Evolutionary conservation across 2,329 filamentous ascomycete genomes (phyloP).

Genomic region (Ambrosiella beaveri): DNA sequence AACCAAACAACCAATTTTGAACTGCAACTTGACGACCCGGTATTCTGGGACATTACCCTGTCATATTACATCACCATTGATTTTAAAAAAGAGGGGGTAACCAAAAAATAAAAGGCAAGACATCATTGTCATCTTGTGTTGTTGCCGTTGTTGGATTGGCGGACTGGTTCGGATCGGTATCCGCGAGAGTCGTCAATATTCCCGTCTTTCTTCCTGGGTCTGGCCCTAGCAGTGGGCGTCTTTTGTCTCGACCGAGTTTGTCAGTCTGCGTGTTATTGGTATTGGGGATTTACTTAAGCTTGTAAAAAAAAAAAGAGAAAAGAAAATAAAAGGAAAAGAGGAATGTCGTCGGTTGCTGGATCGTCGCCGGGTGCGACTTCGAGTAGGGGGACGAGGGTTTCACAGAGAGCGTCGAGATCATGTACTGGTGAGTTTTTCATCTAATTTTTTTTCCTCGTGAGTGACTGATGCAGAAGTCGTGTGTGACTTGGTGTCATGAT

Average conservation of each 20-base stretch:
- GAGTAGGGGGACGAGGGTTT: slow-evolving; percentile 4
- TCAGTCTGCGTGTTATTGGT: not conserved
- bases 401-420: slow-evolving; percentile 10
- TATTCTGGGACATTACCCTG: not conserved
- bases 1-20: not conserved
- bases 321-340: not conserved
- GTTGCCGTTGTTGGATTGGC: too few species aligned
- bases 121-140: too few species aligned
- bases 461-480: too few species aligned
- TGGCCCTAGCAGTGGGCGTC: too few species aligned
- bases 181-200: too few species aligned
- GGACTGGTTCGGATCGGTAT: too few species aligned
- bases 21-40: not conserved
- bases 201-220: too few species aligned
- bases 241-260: too few species aligned
- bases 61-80: not conserved
- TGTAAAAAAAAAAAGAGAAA: not conserved
- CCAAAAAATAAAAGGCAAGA: too few species aligned
- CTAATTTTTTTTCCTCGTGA: not conserved
- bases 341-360: slow-evolving; percentile 2
- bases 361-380: slow-evolving; percentile 4
- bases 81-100: too few species aligned
- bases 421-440: slow-evolving; percentile 8
- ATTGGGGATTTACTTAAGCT: not conserved
- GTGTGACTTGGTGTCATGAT: not conserved